phyloP scores from a whole-genome alignment of 352 stramenopile species.

The Phytophthora cactorum region DNA sequence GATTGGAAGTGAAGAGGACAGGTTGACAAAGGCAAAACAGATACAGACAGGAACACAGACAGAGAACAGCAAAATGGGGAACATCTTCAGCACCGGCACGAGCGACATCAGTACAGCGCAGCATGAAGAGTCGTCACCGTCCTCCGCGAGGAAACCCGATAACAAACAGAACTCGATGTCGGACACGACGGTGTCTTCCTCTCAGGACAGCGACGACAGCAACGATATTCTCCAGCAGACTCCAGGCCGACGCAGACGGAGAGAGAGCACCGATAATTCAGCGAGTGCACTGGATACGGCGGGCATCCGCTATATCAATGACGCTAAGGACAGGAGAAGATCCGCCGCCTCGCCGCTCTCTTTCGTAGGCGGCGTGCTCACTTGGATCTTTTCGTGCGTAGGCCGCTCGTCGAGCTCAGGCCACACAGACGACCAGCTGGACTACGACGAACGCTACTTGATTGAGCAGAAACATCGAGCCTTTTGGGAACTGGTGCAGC shows the following conservation, averaged over 20 bases:
- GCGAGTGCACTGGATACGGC: conserved; percentile 9
- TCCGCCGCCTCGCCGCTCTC: conserved; percentile 1
- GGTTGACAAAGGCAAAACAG: not conserved
- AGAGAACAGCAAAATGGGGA: conserved; percentile 20
- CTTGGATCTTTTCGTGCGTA: conserved; percentile 24
- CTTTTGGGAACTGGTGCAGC: conserved; percentile 84
- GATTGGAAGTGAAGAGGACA: conserved; percentile 7
- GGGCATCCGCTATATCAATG: conserved; percentile 3
- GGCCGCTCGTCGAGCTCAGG: conserved; percentile 3
- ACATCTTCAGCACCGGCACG: conserved; percentile 27
- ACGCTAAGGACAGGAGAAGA: conserved; percentile 1
- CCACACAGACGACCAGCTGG: conserved; percentile 7
- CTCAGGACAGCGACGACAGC: conserved; percentile 42
- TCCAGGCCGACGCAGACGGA: conserved; percentile 21
- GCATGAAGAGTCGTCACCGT: not conserved
- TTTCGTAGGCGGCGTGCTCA: conserved; percentile 15
- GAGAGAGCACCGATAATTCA: conserved; percentile 17
- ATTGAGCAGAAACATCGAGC: conserved; percentile 70
- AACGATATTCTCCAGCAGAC: conserved; percentile 14
- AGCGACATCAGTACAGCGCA: conserved; percentile 5
- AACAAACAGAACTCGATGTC: conserved; percentile 62
- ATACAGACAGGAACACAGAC: not conserved
- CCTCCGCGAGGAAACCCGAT: conserved; percentile 1
- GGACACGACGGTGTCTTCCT: conserved; percentile 54
- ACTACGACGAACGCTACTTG: conserved; percentile 44